A percentile compares a stretch with the other conserved stretches of the same genome.
These are phyloP conservation scores for Colletotrichum orchidophilum DNA, from an alignment of 2,329 filamentous ascomycete species.

Conservation along the genomic window DNA sequence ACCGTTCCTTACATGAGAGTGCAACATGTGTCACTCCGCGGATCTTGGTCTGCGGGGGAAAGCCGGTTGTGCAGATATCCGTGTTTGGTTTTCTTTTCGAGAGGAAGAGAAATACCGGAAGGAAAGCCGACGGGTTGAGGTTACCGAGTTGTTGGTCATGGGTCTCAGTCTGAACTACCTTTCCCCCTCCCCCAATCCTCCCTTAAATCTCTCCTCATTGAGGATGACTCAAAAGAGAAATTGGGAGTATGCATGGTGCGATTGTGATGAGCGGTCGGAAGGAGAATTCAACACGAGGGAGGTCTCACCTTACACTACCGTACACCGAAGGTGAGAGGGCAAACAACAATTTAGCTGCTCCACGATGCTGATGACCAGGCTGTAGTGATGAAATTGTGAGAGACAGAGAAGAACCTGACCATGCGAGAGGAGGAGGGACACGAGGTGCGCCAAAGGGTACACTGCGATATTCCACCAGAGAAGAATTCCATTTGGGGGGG, in stretches of 20 bases:
- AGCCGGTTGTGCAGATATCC: neutral
- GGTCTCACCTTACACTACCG: neutral
- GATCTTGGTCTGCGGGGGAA: neutral
- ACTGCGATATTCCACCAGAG: neutral
- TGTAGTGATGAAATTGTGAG: neutral
- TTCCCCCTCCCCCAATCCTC: no score
- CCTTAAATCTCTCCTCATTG: neutral
- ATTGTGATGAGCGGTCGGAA: neutral
- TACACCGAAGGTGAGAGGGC: neutral
- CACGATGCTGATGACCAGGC: neutral
- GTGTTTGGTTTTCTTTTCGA: neutral
- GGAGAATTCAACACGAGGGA: neutral
- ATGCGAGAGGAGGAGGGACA: no score
- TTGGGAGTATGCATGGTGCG: neutral
- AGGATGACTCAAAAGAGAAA: neutral
- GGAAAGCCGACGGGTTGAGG: neutral
- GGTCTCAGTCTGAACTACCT: neutral
- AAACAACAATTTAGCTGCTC: no score
- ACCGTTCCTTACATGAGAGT: neutral
- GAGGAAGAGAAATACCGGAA: neutral
- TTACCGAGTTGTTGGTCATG: slow-evolving; percentile 9
- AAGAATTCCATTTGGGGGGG: neutral
- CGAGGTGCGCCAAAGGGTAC: no score
- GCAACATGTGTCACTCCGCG: slow-evolving; percentile 4
- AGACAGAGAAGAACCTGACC: neutral